phyloP scores from a whole-genome alignment of 305 asterid genomes.

The Fraxinus sp. region DNA sequence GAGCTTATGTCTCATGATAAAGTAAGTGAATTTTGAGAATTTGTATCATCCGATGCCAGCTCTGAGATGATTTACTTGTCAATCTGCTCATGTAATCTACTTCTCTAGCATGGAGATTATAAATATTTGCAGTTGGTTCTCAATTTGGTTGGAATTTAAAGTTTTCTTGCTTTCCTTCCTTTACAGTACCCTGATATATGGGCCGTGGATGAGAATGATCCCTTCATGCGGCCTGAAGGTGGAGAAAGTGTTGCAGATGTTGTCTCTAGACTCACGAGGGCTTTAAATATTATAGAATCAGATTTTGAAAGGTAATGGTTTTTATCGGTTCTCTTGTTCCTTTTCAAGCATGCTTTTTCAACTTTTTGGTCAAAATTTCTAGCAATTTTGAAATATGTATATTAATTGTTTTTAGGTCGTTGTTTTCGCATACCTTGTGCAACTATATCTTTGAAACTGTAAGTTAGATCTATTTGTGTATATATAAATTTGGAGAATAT shows the following conservation, averaged over 20 bases:
- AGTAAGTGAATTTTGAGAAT: constrained; percentile 42
- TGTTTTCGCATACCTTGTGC: not conserved
- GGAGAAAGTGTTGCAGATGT: constrained; percentile 99
- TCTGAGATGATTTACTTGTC: constrained; percentile 3
- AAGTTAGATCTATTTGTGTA: not conserved
- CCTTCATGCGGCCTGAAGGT: constrained; percentile 83
- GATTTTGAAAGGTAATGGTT: constrained; percentile 59
- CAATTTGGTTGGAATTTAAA: constrained; percentile 1
- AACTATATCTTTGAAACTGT: not conserved
- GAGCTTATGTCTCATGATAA: constrained; percentile 84
- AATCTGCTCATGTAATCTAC: constrained; percentile 16
- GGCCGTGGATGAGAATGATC: constrained; percentile 86
- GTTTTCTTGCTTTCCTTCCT: constrained; percentile 22
- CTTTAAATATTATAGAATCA: constrained; percentile 59
- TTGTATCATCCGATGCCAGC: constrained; percentile 16
- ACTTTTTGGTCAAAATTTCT: constrained; percentile 10
- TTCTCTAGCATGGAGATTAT: constrained; percentile 14
- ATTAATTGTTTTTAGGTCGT: not conserved
- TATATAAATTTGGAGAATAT: too few species aligned
- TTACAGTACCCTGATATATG: constrained; percentile 78
- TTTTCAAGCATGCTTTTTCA: constrained; percentile 4
- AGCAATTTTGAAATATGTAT: not conserved
- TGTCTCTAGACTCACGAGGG: constrained; percentile 69
- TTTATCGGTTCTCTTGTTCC: constrained; percentile 3
- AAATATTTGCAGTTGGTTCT: constrained; percentile 8